Conservation (phyloP, 2,329 filamentous ascomycete genomes). For the Aspergillus jensenii region DNA sequence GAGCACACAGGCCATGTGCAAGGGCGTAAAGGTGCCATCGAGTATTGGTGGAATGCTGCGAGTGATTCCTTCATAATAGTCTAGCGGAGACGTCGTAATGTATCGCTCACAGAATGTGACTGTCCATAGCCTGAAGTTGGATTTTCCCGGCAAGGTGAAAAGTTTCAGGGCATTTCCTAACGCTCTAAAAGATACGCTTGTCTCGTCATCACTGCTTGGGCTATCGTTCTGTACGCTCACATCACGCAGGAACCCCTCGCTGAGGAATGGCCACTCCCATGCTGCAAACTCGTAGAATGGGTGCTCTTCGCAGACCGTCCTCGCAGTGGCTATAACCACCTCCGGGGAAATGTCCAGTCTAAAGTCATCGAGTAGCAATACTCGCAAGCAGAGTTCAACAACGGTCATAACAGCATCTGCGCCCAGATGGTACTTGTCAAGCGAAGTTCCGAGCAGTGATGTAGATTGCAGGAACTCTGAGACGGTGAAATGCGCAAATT, state of each 20-base stretch:
- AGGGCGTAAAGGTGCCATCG: neutral
- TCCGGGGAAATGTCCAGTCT: neutral
- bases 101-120: too few species aligned
- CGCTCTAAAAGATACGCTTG: neutral
- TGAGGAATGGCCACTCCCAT: neutral
- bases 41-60: too few species aligned
- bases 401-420: neutral
- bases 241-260: too few species aligned
- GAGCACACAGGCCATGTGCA: neutral
- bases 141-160: too few species aligned
- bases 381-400: neutral
- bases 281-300: neutral
- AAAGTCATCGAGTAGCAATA: neutral
- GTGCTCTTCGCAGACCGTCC: neutral
- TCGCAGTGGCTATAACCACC: neutral
- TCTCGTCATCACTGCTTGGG: too few species aligned
- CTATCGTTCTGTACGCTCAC: too few species aligned
- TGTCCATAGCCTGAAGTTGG: too few species aligned
- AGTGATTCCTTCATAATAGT: too few species aligned
- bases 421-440: neutral
- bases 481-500: slow-evolving; percentile 1
- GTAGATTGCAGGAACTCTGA: neutral
- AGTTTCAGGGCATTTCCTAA: too few species aligned
- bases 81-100: too few species aligned
- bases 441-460: neutral